Evolutionary conservation across 352 stramenopile genomes (phyloP), one percentile per base, ranked within the genome.

Genomic region (Globisporangium nagaii): DNA sequence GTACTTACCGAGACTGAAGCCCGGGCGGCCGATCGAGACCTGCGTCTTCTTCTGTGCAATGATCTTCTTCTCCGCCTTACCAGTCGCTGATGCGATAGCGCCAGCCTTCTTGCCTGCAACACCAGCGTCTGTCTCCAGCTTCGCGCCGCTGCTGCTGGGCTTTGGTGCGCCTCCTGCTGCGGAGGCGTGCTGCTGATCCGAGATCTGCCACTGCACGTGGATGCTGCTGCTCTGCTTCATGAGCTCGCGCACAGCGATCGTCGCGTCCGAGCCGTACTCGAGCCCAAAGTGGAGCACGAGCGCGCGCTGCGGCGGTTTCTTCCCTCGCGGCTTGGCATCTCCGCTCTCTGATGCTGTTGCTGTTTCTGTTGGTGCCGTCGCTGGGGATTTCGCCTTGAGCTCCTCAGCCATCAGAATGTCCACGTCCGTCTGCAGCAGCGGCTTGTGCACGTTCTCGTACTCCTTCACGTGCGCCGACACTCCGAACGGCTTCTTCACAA

Each of bases 171-270:
- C n/a, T n/a, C n/a, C n/a, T n/a, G n/a, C n/a, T n/a, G n/a, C n/a
- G n/a, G n/a, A n/a, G n/a, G n/a, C n/a, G n/a, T n/a, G n/a, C n/a
- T 62, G 58, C 40, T 63, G 58, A 7, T 78, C 65, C 12, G 53
- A 55, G 3, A 76, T 54, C 53, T 88, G 71, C 71, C 74, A 81
- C 53, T 86, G 80, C 19, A 88, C 75, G 54, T 88, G 69, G 27
- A 79, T 67, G 47, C 71, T 97, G 73, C 66, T 98, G 71, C 65
- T 97, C 66, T 86, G 83, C 68, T 98, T 98, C 60, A 97, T 96
- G 11, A 99, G 66, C 65, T 99, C 96, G 52, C 96, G 82, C 42
- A 99, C 71, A 8, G 90, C 93, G 59, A 98, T 96, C 13, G 91
- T 98, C 11, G 95, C 95, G 73, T 99, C 77, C 2, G 71, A 84